A percentile compares a stretch with the other conserved stretches of the same genome.
Evolutionary conservation across 805 yeast genomes (phyloP).

Genomic region (Cyberlindnera saturnus): DNA sequence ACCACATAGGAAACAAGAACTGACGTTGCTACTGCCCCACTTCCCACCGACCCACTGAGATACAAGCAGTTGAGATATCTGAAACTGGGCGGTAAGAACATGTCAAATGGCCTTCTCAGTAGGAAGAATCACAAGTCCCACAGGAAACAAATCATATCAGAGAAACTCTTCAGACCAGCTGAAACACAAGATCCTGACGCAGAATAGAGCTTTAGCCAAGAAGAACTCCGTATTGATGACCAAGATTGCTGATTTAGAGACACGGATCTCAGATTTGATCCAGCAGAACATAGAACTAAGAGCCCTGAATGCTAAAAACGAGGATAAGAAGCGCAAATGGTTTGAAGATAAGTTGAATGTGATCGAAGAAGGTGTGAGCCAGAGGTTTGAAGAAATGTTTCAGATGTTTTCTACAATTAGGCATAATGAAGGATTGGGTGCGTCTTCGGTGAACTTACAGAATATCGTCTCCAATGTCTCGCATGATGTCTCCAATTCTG

Average conservation of each 20-base stretch:
- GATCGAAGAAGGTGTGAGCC: conserved; percentile 36
- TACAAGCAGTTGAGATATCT: not conserved
- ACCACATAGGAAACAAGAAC: not conserved
- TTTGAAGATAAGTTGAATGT: conserved; percentile 31
- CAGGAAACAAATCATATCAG: conserved; percentile 3
- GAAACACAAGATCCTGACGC: conserved; percentile 25
- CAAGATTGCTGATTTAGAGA: conserved; percentile 48
- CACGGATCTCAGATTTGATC: conserved; percentile 40
- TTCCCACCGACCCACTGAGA: too few relatives aligned
- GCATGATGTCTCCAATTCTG: conserved; percentile 8
- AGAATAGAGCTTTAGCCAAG: conserved; percentile 54
- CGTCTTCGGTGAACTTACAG: conserved; percentile 5
- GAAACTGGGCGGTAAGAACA: not conserved
- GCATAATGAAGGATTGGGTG: conserved; percentile 32
- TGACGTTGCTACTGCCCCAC: too few relatives aligned
- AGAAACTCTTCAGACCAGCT: conserved; percentile 9
- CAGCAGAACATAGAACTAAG: conserved; percentile 43
- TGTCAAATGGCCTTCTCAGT: conserved; percentile 23
- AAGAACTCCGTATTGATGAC: conserved; percentile 48
- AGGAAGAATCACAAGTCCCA: conserved; percentile 15
- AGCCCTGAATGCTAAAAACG: conserved; percentile 28
- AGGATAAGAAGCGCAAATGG: conserved; percentile 25
- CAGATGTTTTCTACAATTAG: conserved; percentile 37
- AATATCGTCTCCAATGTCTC: conserved; percentile 4
- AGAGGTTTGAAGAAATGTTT: conserved; percentile 39